These are phyloP conservation scores for Auriscalpium vulgare DNA, from an alignment of 768 basidiomycete genomes.

Conservation along the genomic window DNA sequence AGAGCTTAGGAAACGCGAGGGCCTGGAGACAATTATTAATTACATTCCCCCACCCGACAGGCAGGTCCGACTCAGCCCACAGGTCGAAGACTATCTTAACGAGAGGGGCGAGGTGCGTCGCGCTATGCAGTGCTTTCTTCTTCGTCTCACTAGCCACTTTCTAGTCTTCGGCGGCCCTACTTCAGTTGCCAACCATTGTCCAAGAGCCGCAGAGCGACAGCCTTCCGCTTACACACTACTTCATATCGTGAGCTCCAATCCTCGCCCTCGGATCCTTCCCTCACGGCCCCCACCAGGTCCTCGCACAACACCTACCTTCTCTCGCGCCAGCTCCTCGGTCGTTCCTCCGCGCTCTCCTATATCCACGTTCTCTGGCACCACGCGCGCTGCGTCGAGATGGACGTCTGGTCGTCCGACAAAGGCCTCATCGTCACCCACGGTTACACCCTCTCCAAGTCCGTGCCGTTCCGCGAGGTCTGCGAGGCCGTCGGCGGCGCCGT, in stretches of 20 bases:
- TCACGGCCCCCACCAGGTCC: slow-evolving; percentile 29
- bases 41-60: not conserved
- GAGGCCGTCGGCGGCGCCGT: slow-evolving; percentile 41
- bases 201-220: slow-evolving; percentile 30
- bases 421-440: slow-evolving; percentile 57
- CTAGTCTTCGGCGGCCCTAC: slow-evolving; percentile 21
- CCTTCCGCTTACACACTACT: slow-evolving; percentile 47
- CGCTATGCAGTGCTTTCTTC: not conserved
- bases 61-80: not conserved
- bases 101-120: not conserved
- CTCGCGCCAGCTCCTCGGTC: slow-evolving; percentile 47
- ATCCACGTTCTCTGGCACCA: slow-evolving; percentile 42
- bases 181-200: slow-evolving; percentile 29
- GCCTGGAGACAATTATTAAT: not conserved
- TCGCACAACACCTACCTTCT: slow-evolving; percentile 65
- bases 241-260: slow-evolving; percentile 34
- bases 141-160: not conserved
- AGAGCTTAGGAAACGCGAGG: not conserved
- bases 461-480: slow-evolving; percentile 46
- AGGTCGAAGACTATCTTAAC: not conserved
- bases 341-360: slow-evolving; percentile 45
- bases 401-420: slow-evolving; percentile 52
- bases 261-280: not conserved
- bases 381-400: slow-evolving; percentile 58
- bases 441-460: slow-evolving; percentile 44